Conservation (phyloP, 164 flowering plant genomes). For the Cinnamomum micranthum region DNA sequence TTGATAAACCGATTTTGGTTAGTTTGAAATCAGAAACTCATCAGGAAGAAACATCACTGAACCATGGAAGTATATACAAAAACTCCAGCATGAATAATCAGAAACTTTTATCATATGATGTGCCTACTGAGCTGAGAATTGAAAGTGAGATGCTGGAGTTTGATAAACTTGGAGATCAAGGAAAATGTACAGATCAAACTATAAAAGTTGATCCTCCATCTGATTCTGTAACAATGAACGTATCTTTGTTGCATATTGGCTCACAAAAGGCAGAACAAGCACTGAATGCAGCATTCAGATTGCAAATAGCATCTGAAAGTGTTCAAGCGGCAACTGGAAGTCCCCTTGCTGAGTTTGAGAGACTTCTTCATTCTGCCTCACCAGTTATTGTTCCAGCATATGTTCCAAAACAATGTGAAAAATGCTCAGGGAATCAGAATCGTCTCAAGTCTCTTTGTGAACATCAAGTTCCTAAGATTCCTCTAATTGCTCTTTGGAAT, state of each 20-base stretch:
- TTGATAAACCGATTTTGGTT: conserved; percentile 4
- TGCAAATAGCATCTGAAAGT: conserved; percentile 48
- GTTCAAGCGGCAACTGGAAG: conserved; percentile 40
- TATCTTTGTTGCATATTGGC: conserved; percentile 10
- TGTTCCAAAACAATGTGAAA: conserved; percentile 15
- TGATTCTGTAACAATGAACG: conserved; percentile 1
- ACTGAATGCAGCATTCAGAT: conserved; percentile 34
- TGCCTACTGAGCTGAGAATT: background rate
- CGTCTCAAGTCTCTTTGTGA: conserved; percentile 27
- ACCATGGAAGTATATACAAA: background rate
- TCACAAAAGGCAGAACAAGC: conserved; percentile 26
- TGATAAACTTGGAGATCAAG: conserved; percentile 8
- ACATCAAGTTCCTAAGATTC: conserved; percentile 42
- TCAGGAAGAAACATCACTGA: background rate
- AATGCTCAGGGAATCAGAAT: conserved; percentile 25
- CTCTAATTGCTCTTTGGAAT: conserved; percentile 55
- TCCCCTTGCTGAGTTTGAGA: conserved; percentile 68
- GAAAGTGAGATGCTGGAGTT: conserved; percentile 1
- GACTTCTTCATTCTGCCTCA: conserved; percentile 44
- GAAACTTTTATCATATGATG: background rate
- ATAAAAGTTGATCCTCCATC: conserved; percentile 7
- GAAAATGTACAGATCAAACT: conserved; percentile 5
- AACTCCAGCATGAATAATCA: background rate
- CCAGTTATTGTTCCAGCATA: conserved; percentile 38
- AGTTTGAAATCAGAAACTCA: background rate